Percentiles rank a stretch among this genome's conserved stretches.
These are phyloP conservation scores for Colletotrichum trifolii DNA, from an alignment of 2,329 filamentous ascomycete species.

Conservation along the genomic window DNA sequence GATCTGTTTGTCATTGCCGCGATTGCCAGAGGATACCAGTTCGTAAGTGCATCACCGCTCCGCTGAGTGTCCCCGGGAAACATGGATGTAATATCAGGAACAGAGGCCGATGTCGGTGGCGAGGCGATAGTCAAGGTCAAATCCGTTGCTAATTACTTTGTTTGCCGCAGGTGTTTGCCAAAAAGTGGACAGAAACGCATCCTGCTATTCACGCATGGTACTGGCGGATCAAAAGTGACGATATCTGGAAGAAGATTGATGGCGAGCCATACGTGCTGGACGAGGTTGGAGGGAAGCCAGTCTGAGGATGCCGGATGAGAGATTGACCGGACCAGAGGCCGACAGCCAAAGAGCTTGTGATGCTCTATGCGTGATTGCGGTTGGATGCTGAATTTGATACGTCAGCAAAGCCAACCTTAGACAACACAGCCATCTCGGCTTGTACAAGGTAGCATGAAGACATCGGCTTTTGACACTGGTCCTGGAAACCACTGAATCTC, in stretches of 20 bases:
- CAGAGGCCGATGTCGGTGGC: constrained; percentile 3
- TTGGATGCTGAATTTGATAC: no score
- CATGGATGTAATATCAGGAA: neutral
- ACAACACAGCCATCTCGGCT: no score
- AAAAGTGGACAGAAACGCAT: constrained; percentile 24
- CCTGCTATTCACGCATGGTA: constrained; percentile 25
- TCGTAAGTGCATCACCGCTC: constrained; percentile 6
- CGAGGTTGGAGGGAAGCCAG: constrained; percentile 25
- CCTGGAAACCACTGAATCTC: no score
- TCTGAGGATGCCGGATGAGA: constrained; percentile 11
- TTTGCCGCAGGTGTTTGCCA: constrained; percentile 20
- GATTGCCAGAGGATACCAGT: constrained; percentile 26
- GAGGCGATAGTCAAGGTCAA: neutral
- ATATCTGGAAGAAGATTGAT: constrained; percentile 30
- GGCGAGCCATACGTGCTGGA: constrained; percentile 28
- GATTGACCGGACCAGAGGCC: neutral
- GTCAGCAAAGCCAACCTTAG: no score
- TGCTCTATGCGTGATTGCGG: no score
- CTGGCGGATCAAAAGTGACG: constrained; percentile 29
- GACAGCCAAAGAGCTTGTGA: no score
- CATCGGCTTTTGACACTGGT: no score
- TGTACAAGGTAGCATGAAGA: no score
- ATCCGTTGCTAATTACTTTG: neutral
- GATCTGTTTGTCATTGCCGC: constrained; percentile 20
- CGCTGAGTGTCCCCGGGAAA: neutral